Evolutionary conservation across 1,139 yeast genomes (phyloP).

Genomic region (Yamadazyma dendronema): DNA sequence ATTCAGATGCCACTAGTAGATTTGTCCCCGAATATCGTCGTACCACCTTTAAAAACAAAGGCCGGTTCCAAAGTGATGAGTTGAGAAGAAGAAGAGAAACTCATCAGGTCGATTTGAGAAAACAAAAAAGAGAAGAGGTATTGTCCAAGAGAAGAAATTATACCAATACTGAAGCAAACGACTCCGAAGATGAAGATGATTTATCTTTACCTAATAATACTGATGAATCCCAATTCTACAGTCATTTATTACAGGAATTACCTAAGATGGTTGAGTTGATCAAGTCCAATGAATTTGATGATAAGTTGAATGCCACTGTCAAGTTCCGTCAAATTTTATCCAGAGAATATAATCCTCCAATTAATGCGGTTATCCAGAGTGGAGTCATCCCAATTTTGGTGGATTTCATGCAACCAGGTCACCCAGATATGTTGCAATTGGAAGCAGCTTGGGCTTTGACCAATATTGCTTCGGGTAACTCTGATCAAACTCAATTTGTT

Average conservation of each 20-base stretch:
- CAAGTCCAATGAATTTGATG: constrained; percentile 72
- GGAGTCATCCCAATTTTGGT: constrained; percentile 94
- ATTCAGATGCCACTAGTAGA: constrained; percentile 75
- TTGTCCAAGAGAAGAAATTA: constrained; percentile 78
- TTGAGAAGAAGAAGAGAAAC: constrained; percentile 97
- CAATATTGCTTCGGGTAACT: constrained; percentile 93
- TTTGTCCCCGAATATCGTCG: constrained; percentile 98
- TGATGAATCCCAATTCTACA: constrained; percentile 52
- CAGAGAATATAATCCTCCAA: constrained; percentile 97
- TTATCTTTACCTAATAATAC: constrained; percentile 27
- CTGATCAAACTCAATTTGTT: constrained; percentile 86
- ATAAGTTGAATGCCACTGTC: constrained; percentile 84
- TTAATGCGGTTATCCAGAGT: constrained; percentile 84
- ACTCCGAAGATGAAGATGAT: constrained; percentile 47
- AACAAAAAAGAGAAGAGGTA: constrained; percentile 94
- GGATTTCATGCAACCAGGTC: constrained; percentile 73
- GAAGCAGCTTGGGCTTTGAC: constrained; percentile 99
- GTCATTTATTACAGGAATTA: constrained; percentile 68
- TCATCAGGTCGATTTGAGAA: constrained; percentile 94
- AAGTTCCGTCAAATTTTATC: constrained; percentile 91
- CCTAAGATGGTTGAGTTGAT: constrained; percentile 86
- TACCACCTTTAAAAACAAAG: constrained; percentile 92
- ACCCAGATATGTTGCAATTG: constrained; percentile 84
- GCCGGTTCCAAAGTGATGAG: constrained; percentile 93
- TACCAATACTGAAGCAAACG: constrained; percentile 50